Base-by-base conservation (phyloP, 768 basidiomycete species). In the Agaricus blazei region DNA sequence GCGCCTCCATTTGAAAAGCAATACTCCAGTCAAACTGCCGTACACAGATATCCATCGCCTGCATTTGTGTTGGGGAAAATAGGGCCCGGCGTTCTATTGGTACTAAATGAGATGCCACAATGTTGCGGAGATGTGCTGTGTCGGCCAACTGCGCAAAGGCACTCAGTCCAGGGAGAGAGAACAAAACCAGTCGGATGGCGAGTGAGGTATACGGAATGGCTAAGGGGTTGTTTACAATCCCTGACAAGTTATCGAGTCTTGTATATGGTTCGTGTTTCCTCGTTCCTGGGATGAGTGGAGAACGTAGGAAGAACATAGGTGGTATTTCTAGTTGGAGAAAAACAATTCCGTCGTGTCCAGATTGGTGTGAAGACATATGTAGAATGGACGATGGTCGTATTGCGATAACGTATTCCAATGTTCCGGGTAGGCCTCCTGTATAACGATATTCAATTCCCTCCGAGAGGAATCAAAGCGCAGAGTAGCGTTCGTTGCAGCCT, bases 1-100 rank as follows among this genome's bases (percentile, higher is more conserved):
- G 62, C 0, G 74, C 70, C 52, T 83, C 79, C 31, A 85, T 66
- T 60, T 87, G 84, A 59, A 84, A 86, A 0, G 82, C 78, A 14
- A 86, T 71, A 36, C 60, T 59, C 79, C 78, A 84, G 12, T 31
- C 31, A 7, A 81, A 60, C 11, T 27, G 28, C 27, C 41, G 55
- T 28, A 80, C 61, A 67, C 71, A 73, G 1, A 12, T 34, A 9
- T 65, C 55, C 38, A 77, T 68, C 28, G 58, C 36, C 2, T 61
- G 53, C 40, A 79, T 61, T 3, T 65, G 65, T 9, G 23, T 27
- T 2, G 54, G 24, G 9, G 79, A 74, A 59, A 83, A 87, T 14
- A 83, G 70, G 2, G 58, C 59, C 23, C 78, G 70, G 34, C 62
- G 63, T n/a, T 71, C 79, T 23, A 75, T 64, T 5, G 66, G 68